phyloP scores from a whole-genome alignment of 1,284 basidiomycete genomes.

The Rhodotorula sp. region DNA sequence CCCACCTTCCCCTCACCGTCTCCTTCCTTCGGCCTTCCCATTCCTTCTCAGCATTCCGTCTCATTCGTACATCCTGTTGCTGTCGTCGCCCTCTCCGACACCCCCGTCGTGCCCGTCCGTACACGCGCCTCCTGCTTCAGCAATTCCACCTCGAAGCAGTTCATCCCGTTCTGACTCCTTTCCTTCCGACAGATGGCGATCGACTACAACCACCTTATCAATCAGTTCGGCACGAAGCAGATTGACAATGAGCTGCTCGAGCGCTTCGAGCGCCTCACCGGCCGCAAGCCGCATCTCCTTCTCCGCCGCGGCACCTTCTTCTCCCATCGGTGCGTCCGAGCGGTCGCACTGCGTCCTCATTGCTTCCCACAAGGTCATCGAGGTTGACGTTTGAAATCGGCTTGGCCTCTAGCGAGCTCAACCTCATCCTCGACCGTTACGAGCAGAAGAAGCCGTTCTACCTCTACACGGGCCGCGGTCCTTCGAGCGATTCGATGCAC shows the following conservation, averaged over 20 bases:
- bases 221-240: constrained; percentile 87
- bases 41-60: no score
- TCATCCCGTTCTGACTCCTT: constrained; percentile 1
- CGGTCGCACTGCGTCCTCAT: not conserved
- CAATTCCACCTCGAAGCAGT: not conserved
- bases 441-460: constrained; percentile 98
- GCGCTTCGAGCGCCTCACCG: constrained; percentile 89
- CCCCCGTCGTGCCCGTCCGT: constrained; percentile 1
- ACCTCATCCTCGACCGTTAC: constrained; percentile 90
- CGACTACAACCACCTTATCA: constrained; percentile 94
- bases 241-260: constrained; percentile 77
- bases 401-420: constrained; percentile 69
- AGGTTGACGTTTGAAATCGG: not conserved
- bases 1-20: not conserved
- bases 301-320: constrained; percentile 94
- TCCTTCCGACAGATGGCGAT: constrained; percentile 51
- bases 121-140: not conserved
- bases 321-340: constrained; percentile 77
- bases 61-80: not conserved
- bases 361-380: not conserved
- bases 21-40: not conserved
- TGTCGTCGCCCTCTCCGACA: not conserved
- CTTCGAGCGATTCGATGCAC: constrained; percentile 96
- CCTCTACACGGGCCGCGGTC: constrained; percentile 96
- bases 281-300: constrained; percentile 85